Percentiles rank a stretch among this genome's conserved stretches.
These are phyloP conservation scores for Sequoia sempervirens DNA, from an alignment of 75 land plant genomes.

Conservation along the genomic window DNA sequence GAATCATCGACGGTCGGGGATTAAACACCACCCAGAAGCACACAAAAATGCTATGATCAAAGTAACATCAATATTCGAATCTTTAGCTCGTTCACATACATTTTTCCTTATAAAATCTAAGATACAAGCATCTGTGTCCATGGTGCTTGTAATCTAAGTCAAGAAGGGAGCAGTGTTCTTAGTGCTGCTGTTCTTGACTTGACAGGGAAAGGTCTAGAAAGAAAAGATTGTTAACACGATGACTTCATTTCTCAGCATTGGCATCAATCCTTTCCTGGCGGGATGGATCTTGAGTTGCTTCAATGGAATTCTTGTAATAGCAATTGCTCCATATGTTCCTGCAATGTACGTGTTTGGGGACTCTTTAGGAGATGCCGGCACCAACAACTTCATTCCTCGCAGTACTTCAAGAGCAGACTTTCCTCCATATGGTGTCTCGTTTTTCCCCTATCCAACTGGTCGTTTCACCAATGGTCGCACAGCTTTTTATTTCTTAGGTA, in stretches of 20 bases:
- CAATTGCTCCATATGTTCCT: not conserved
- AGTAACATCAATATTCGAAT: not conserved
- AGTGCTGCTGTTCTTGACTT: no score
- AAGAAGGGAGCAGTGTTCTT: no score
- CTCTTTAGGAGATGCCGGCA: not conserved
- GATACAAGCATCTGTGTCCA: not conserved
- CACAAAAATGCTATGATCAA: not conserved
- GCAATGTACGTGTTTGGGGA: not conserved
- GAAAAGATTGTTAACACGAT: not conserved
- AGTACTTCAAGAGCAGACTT: constrained; percentile 38
- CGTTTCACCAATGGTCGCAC: constrained; percentile 53
- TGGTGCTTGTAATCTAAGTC: not conserved
- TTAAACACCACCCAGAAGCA: not conserved
- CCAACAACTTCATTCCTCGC: not conserved
- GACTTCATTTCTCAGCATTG: not conserved
- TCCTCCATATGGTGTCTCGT: constrained; percentile 36
- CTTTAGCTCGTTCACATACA: not conserved
- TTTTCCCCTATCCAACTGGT: constrained; percentile 43
- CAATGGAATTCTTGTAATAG: not conserved
- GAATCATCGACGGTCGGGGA: not conserved
- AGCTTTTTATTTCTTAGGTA: constrained; percentile 35
- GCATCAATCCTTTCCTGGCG: not conserved
- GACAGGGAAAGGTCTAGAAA: no score
- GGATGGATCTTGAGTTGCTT: not conserved
- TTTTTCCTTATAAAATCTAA: not conserved